Evolutionary conservation across 176 grass and related monocot genomes (phyloP).

Genomic region (Calamus simplicifolius): DNA sequence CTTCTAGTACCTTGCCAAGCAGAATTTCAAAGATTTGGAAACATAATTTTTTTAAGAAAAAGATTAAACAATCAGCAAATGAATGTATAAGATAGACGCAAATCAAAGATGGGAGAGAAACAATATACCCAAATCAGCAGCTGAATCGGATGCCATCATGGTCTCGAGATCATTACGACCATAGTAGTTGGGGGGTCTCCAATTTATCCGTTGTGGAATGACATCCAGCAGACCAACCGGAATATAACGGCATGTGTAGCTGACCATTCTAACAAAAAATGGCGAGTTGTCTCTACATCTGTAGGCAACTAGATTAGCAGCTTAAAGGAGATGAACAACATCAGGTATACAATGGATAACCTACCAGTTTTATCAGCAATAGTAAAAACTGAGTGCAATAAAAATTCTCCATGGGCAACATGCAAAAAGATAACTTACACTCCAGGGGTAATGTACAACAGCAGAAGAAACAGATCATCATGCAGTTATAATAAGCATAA

Average conservation of each 20-base stretch:
- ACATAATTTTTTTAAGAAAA: too few species aligned
- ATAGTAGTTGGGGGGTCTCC: constrained; percentile 75
- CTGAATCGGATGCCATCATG: constrained; percentile 85
- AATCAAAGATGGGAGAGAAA: background rate
- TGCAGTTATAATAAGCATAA: too few species aligned
- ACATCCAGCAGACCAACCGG: constrained; percentile 77
- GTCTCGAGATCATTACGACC: constrained; percentile 92
- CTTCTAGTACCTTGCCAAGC: constrained; percentile 81
- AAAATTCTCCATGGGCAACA: too few species aligned
- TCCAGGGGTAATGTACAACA: too few species aligned
- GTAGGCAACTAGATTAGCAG: background rate
- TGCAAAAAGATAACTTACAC: too few species aligned
- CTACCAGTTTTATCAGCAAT: too few species aligned
- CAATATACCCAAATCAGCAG: constrained; percentile 83
- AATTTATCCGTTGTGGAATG: constrained; percentile 70
- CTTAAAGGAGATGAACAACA: background rate
- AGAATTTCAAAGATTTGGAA: constrained; percentile 85
- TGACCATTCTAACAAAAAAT: constrained; percentile 96
- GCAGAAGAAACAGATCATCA: too few species aligned
- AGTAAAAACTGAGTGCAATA: too few species aligned
- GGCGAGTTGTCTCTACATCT: constrained; percentile 85
- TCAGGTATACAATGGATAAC: too few species aligned
- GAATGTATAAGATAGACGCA: background rate
- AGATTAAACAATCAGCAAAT: background rate
- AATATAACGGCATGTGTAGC: constrained; percentile 72